Percentiles rank a stretch among this genome's conserved stretches.
Evolutionary conservation across 306 rosid species (phyloP).

Genomic region (Vigna hirtella): DNA sequence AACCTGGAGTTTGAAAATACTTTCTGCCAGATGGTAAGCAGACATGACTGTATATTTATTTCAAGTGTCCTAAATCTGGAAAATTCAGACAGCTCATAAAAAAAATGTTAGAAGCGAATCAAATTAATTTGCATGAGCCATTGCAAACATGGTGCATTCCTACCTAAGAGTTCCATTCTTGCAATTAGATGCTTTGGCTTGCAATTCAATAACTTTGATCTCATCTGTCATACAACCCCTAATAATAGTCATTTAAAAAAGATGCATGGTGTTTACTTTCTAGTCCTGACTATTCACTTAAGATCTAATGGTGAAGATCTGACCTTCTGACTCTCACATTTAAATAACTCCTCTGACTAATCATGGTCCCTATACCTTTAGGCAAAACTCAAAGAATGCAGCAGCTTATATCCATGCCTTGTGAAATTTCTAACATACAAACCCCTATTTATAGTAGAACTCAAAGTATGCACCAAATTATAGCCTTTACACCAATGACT

Average conservation of each 20-base stretch:
- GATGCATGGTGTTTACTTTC: too few relatives aligned
- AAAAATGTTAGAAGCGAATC: constrained; percentile 79
- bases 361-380: too few relatives aligned
- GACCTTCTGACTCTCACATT: too few relatives aligned
- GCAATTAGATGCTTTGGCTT: constrained; percentile 49
- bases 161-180: constrained; percentile 70
- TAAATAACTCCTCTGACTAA: too few relatives aligned
- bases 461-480: constrained; percentile 39
- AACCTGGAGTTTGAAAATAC: constrained; percentile 84
- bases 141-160: constrained; percentile 73
- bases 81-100: constrained; percentile 81
- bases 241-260: constrained; percentile 39
- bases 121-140: constrained; percentile 88
- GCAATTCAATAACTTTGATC: constrained; percentile 54
- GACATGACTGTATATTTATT: constrained; percentile 71
- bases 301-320: too few relatives aligned
- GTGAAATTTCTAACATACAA: constrained; percentile 5
- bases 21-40: constrained; percentile 81
- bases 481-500: constrained; percentile 30
- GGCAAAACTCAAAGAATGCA: constrained; percentile 35
- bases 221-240: constrained; percentile 92
- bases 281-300: too few relatives aligned
- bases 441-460: constrained; percentile 7
- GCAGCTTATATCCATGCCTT: constrained; percentile 41
- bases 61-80: constrained; percentile 81